Evolutionary conservation across 2,329 filamentous ascomycete species (phyloP), one percentile per base, ranked within the genome.

Genomic region (Lasiodiplodia sp.): DNA sequence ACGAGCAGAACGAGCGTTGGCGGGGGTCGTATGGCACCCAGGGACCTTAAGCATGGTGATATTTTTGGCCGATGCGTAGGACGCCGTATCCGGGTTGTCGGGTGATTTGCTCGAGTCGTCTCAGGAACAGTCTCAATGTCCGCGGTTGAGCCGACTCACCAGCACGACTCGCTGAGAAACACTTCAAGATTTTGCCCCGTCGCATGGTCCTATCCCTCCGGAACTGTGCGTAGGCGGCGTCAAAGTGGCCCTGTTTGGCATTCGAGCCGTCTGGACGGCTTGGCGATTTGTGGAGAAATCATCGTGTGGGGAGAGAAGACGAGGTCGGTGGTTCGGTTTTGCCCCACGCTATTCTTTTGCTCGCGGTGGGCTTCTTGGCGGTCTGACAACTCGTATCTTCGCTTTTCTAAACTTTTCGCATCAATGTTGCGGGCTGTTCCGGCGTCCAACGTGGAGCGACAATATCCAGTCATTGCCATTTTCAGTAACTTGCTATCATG

Each of bases 351-450:
- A n/a, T 16, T 28, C 14, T 14, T 44, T 37, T 60, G 21, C 38
- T 44, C 11, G n/a, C 56, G 34, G 34, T 44, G 56, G 44, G 31
- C 23, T 63, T 31, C 58, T 63, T 63, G 58, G 58, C 58, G 23
- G 25, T n/a, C n/a, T 23, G 44, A 16, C 28, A 16, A 7, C 44
- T 63, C 44, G 58, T 52, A 63, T 63, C 23, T 25, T 23, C 16
- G 5, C 38, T 63, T 11, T 12, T 14, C n/a, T 18, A 37, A 23
- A 38, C 12, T 34, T 28, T 31, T 3, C 28, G 4, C 18, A n/a
- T 4, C 51, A 47, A 21, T 23, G 4, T 44, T 34, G 58, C 38
- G 51, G 7, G 5, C 28, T 7, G 23, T 28, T 38, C 7, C 14
- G 25, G 23, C 23, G 18, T 8, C n/a, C 58, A 31, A 37, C 10